phyloP scores from a whole-genome alignment of 306 rosid genomes.

The Nissolia schottii region DNA sequence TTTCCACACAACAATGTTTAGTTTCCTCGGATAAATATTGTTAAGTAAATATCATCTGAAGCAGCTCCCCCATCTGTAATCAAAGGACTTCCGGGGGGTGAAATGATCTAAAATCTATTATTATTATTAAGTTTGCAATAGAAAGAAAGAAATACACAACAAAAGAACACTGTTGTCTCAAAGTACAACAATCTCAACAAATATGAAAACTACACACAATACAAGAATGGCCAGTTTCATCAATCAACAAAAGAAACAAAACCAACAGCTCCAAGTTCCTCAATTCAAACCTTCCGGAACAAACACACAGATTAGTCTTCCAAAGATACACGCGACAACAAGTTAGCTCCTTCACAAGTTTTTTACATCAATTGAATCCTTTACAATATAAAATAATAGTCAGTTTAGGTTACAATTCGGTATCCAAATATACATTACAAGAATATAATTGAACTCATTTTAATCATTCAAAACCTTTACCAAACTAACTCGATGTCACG shows the following conservation, averaged over 20 bases:
- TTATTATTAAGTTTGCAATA: background rate
- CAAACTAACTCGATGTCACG: background rate
- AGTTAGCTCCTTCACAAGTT: background rate
- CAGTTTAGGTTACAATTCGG: background rate
- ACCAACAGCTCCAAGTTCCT: background rate
- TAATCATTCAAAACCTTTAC: background rate
- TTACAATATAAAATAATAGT: no score
- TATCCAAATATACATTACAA: background rate
- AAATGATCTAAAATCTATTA: background rate
- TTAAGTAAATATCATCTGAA: background rate
- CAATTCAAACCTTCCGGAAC: background rate
- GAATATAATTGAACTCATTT: background rate
- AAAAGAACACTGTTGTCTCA: background rate
- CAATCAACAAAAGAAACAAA: conserved; percentile 17
- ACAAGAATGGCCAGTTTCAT: conserved; percentile 14
- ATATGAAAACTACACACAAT: background rate
- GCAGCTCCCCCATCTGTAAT: background rate
- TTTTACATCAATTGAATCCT: background rate
- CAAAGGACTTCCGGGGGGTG: background rate
- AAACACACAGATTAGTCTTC: background rate
- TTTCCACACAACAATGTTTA: background rate
- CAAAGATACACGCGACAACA: background rate
- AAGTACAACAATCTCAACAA: background rate
- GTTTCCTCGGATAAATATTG: background rate
- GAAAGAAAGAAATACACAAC: background rate